These are phyloP conservation scores for Tulasnella sp. DNA, from an alignment of 768 basidiomycete species.

Conservation along the genomic window DNA sequence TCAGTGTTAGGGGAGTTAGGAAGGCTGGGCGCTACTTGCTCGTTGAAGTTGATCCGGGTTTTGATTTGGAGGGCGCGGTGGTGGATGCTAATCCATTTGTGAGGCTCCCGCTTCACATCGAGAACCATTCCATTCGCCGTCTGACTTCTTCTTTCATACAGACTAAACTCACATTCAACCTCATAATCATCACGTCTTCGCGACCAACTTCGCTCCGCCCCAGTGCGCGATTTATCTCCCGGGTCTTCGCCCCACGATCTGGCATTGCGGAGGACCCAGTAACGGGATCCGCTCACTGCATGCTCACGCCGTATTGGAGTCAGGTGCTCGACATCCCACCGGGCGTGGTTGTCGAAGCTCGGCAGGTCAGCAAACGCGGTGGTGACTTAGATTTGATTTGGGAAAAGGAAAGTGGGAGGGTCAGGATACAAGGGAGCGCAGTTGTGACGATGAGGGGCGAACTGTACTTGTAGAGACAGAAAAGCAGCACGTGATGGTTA, in stretches of 20 bases:
- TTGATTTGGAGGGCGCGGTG: slow-evolving; percentile 37
- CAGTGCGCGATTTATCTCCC: slow-evolving; percentile 40
- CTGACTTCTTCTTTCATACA: neutral
- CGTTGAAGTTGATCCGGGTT: slow-evolving; percentile 39
- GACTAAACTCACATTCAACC: neutral
- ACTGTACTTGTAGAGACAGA: slow-evolving; percentile 20
- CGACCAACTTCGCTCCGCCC: slow-evolving; percentile 22
- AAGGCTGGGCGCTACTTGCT: slow-evolving; percentile 37
- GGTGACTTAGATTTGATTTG: slow-evolving; percentile 28
- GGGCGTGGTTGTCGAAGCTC: neutral
- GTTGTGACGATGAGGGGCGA: slow-evolving; percentile 20
- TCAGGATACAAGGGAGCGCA: slow-evolving; percentile 12
- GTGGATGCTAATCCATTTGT: slow-evolving; percentile 39
- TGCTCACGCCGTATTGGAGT: slow-evolving; percentile 43
- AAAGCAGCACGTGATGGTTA: no score
- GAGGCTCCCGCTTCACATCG: neutral
- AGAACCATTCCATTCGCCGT: neutral
- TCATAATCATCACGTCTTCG: slow-evolving; percentile 38
- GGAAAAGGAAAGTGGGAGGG: slow-evolving; percentile 13
- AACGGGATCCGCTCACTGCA: slow-evolving; percentile 43
- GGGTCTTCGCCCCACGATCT: slow-evolving; percentile 43
- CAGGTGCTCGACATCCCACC: neutral
- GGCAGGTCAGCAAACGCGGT: slow-evolving; percentile 24
- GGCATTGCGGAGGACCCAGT: slow-evolving; percentile 44
- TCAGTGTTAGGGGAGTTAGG: slow-evolving; percentile 36